phyloP scores from a whole-genome alignment of 2,329 filamentous ascomycete genomes.

The Curvularia sp. region DNA sequence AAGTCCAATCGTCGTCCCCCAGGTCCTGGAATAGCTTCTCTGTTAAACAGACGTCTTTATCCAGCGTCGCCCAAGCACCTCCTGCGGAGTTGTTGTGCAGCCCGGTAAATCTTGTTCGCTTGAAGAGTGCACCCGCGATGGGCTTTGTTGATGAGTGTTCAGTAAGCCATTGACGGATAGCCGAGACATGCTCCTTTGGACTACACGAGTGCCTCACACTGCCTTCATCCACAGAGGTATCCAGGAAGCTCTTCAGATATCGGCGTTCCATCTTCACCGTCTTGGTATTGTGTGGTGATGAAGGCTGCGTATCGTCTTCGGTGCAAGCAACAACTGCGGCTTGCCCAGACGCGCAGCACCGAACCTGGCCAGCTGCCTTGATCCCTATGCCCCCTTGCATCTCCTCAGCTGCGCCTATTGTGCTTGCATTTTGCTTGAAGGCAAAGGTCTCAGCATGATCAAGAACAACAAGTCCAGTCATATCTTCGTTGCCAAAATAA shows the following conservation, averaged over 20 bases:
- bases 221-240: slow-evolving; percentile 33
- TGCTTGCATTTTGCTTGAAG: slow-evolving; percentile 55
- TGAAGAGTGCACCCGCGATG: slow-evolving; percentile 56
- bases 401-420: slow-evolving; percentile 53
- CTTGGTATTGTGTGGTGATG: slow-evolving; percentile 27
- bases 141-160: slow-evolving; percentile 55
- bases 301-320: slow-evolving; percentile 21
- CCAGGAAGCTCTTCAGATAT: slow-evolving; percentile 51
- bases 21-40: slow-evolving; percentile 38
- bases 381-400: slow-evolving; percentile 38
- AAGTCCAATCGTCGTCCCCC: slow-evolving; percentile 42
- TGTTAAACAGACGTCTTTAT: slow-evolving; percentile 56
- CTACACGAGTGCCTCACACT: slow-evolving; percentile 13
- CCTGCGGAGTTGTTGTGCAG: slow-evolving; percentile 54
- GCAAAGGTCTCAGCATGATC: slow-evolving; percentile 58
- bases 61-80: slow-evolving; percentile 58
- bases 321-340: slow-evolving; percentile 41
- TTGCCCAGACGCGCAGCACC: slow-evolving; percentile 47
- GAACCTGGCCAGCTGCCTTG: slow-evolving; percentile 45
- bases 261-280: slow-evolving; percentile 53
- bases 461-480: slow-evolving; percentile 55
- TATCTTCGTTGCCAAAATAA: slow-evolving; percentile 44
- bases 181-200: slow-evolving; percentile 28
- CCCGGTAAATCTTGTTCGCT: slow-evolving; percentile 58
- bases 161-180: slow-evolving; percentile 54